phyloP scores from a whole-genome alignment of 2,329 filamentous ascomycete species.

The Didymellaceae sp. region DNA sequence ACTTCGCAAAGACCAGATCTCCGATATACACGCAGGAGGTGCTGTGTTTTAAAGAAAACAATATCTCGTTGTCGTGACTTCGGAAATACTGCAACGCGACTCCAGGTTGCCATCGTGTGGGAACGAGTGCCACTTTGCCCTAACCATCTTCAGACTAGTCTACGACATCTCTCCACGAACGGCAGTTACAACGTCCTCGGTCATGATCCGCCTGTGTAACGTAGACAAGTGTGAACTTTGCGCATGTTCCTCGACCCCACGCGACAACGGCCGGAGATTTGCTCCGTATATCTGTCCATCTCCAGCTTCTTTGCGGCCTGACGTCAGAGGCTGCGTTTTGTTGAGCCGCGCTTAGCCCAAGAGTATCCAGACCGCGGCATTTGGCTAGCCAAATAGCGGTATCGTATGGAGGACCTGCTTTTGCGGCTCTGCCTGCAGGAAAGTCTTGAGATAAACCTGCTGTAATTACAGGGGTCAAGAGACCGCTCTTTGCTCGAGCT shows the following conservation, averaged over 20 bases:
- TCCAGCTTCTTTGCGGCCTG: conserved; percentile 11
- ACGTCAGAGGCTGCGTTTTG: conserved; percentile 36
- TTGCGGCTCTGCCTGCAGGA: conserved; percentile 10
- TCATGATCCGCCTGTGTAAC: background rate
- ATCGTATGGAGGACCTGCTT: conserved; percentile 4
- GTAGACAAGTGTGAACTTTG: background rate
- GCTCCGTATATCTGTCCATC: background rate
- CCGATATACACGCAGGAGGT: no score
- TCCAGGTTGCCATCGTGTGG: background rate
- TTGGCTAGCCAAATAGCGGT: background rate
- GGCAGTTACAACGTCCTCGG: background rate
- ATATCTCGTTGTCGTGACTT: no score
- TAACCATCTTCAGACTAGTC: conserved; percentile 3
- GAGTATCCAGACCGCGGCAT: conserved; percentile 14
- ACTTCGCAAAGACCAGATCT: no score
- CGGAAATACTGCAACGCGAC: no score
- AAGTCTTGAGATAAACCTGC: conserved; percentile 13
- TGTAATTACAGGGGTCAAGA: conserved; percentile 2
- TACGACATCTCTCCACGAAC: background rate
- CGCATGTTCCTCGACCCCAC: background rate
- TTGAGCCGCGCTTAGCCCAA: conserved; percentile 26
- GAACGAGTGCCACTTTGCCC: background rate
- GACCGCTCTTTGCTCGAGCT: background rate
- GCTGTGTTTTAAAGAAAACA: no score
- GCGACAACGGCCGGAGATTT: background rate